Evolutionary conservation across 495 filamentous ascomycete species (phyloP).

Genomic region (Penicillium desertorum): DNA sequence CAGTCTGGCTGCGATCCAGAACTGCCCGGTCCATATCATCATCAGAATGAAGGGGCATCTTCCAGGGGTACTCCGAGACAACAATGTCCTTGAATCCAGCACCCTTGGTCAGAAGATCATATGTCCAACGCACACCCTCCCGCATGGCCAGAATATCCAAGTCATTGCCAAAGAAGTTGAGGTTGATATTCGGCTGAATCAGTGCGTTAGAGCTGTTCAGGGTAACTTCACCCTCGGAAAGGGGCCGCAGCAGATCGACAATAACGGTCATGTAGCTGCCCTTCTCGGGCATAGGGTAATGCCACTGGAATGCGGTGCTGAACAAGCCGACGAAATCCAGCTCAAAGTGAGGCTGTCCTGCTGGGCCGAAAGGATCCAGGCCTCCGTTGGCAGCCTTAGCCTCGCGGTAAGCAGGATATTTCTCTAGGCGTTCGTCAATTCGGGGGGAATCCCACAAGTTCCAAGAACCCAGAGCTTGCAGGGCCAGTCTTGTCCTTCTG

Average conservation of each 20-base stretch:
- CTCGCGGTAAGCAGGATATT: conserved; percentile 48
- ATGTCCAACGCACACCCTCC: conserved; percentile 54
- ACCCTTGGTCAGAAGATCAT: conserved; percentile 57
- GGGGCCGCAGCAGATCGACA: conserved; percentile 58
- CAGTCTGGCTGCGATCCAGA: conserved; percentile 56
- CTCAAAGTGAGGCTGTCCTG: conserved; percentile 63
- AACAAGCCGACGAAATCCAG: conserved; percentile 64
- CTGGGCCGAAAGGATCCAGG: conserved; percentile 54
- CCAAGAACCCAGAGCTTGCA: conserved; percentile 50
- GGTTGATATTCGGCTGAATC: conserved; percentile 56
- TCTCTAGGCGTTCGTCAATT: conserved; percentile 49
- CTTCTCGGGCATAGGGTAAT: conserved; percentile 50
- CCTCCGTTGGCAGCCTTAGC: conserved; percentile 52
- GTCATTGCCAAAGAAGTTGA: conserved; percentile 58
- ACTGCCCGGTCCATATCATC: conserved; percentile 56
- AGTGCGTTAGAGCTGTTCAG: conserved; percentile 53
- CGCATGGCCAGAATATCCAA: conserved; percentile 57
- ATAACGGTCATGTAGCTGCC: conserved; percentile 58
- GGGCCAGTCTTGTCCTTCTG: conserved; percentile 51
- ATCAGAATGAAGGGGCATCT: conserved; percentile 56
- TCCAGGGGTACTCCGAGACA: conserved; percentile 55
- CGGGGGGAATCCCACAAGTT: conserved; percentile 57
- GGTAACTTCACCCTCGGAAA: conserved; percentile 52
- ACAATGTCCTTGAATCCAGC: conserved; percentile 59
- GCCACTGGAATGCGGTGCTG: conserved; percentile 63